Conservation (phyloP, 192 early-diverging fungal species). For the Kickxella alabastrina region DNA sequence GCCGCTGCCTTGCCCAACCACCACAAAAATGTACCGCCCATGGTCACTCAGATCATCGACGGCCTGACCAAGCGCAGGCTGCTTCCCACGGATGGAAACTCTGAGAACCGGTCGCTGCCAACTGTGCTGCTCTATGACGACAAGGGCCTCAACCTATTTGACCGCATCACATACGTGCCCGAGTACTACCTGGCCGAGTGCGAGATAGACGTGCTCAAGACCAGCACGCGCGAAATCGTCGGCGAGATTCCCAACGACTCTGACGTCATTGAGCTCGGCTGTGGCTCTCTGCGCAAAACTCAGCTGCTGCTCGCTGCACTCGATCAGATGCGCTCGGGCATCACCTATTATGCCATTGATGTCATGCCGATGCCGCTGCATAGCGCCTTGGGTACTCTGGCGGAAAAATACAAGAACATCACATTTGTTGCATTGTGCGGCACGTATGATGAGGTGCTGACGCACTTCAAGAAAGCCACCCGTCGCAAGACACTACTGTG, state of each 20-base stretch:
- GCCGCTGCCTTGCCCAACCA: conserved; percentile 1
- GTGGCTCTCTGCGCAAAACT: conserved; percentile 88
- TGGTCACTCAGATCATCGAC: conserved; percentile 18
- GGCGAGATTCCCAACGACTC: conserved; percentile 62
- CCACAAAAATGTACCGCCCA: conserved; percentile 11
- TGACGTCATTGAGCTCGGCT: conserved; percentile 83
- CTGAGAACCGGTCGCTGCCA: conserved; percentile 48
- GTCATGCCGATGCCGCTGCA: conserved; percentile 76
- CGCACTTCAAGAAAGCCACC: conserved; percentile 47
- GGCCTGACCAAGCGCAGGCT: conserved; percentile 14
- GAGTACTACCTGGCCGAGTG: conserved; percentile 88
- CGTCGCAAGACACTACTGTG: conserved; percentile 76
- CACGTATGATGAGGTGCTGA: conserved; percentile 83
- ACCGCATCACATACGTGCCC: conserved; percentile 79
- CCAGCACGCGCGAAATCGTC: conserved; percentile 58
- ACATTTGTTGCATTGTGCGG: conserved; percentile 77
- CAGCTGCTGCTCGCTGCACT: conserved; percentile 74
- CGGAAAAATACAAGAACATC: conserved; percentile 59
- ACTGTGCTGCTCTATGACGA: conserved; percentile 85
- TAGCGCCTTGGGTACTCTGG: conserved; percentile 65
- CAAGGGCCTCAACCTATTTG: conserved; percentile 79
- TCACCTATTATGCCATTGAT: conserved; percentile 89
- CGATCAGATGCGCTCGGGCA: conserved; percentile 54
- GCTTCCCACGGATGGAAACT: conserved; percentile 12
- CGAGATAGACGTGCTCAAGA: conserved; percentile 78